phyloP scores from a whole-genome alignment of 1,284 basidiomycete genomes.

The Trichosporon ovoides region DNA sequence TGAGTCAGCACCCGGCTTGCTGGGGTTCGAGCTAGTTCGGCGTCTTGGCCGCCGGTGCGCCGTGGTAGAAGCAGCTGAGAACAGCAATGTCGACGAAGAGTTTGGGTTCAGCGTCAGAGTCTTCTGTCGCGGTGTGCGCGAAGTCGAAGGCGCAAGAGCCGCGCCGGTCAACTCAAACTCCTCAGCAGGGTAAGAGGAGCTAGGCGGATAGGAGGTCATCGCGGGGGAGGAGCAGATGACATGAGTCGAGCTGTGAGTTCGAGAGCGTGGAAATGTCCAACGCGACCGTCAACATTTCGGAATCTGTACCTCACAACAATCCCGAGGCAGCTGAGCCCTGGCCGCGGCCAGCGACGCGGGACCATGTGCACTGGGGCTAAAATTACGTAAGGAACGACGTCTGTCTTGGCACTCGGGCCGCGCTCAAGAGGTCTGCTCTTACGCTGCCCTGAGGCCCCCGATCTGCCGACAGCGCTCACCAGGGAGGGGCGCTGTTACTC shows the following conservation, averaged over 20 bases:
- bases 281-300: slow-evolving; percentile 3
- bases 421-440: no score
- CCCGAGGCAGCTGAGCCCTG: neutral
- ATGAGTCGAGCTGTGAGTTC: neutral
- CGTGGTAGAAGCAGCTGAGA: neutral
- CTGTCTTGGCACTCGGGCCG: no score
- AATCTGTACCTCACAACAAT: slow-evolving; percentile 1
- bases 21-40: slow-evolving; percentile 6
- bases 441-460: no score
- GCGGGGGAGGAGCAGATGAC: neutral
- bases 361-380: no score
- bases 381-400: no score
- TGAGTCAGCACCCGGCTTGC: neutral
- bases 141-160: neutral
- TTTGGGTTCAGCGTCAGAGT: neutral
- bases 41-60: neutral
- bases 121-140: neutral
- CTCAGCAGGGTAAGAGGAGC: neutral
- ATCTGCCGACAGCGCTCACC: no score
- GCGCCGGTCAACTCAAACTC: neutral
- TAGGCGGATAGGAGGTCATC: slow-evolving; percentile 1
- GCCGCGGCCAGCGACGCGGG: neutral
- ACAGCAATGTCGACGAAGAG: neutral
- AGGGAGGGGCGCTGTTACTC: no score
- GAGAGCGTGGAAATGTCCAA: neutral